These are phyloP conservation scores for Lanmaoa rubissima DNA, from an alignment of 768 basidiomycete species.

Conservation along the genomic window DNA sequence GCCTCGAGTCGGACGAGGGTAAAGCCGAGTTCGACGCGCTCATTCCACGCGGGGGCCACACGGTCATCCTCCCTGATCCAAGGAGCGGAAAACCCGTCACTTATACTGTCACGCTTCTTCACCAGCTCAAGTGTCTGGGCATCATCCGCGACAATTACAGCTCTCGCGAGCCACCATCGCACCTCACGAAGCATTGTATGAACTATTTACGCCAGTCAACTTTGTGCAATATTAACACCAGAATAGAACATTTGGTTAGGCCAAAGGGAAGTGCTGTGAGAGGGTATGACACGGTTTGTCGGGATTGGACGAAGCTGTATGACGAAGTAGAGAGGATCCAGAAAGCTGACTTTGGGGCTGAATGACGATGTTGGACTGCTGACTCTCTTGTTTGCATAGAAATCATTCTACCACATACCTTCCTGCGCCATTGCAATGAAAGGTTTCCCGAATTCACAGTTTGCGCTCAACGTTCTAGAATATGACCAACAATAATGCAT, in stretches of 20 bases:
- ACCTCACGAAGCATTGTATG: conserved; percentile 10
- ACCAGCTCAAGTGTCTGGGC: conserved; percentile 14
- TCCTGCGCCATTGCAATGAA: neutral
- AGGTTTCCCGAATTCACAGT: too few species aligned
- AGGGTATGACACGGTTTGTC: conserved; percentile 12
- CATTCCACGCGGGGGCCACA: conserved; percentile 9
- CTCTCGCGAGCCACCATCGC: conserved; percentile 4
- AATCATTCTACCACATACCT: neutral
- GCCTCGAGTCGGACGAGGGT: conserved; percentile 10
- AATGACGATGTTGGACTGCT: neutral
- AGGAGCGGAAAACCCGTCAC: conserved; percentile 11
- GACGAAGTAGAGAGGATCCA: conserved; percentile 13
- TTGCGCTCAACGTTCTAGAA: neutral
- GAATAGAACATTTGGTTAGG: conserved; percentile 12
- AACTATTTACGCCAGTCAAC: conserved; percentile 13
- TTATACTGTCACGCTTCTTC: conserved; percentile 11
- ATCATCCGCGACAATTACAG: conserved; percentile 8
- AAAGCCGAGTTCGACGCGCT: conserved; percentile 16
- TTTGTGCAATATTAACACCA: conserved; percentile 11
- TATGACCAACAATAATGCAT: too few species aligned
- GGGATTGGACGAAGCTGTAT: conserved; percentile 14
- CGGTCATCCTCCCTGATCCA: conserved; percentile 7
- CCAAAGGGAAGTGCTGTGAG: conserved; percentile 7
- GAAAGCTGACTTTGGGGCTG: neutral
- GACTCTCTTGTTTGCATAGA: neutral